These are phyloP conservation scores for Ramicandelaber brevisporus DNA, from an alignment of 192 early-diverging fungal genomes.

Conservation along the genomic window DNA sequence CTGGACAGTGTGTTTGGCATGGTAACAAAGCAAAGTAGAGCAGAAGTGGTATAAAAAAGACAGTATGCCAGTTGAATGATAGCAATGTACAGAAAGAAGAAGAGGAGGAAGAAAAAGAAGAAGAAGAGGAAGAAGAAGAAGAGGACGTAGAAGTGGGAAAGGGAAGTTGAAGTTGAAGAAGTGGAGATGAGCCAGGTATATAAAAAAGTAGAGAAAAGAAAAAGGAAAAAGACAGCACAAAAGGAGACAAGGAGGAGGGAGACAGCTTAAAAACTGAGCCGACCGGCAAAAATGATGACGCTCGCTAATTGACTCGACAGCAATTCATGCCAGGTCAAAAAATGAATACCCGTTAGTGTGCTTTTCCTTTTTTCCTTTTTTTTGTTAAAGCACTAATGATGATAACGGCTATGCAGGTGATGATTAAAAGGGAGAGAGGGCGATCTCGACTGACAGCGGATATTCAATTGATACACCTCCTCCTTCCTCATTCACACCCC, in stretches of 20 bases:
- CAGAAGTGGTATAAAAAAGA: background rate
- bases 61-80: background rate
- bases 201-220: slow-evolving; percentile 1
- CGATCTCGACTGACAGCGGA: too few species aligned
- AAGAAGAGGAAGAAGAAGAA: slow-evolving; percentile 2
- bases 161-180: slow-evolving; percentile 1
- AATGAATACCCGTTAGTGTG: slow-evolving; percentile 4
- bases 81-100: slow-evolving; percentile 1
- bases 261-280: slow-evolving; percentile 5
- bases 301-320: background rate
- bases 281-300: background rate
- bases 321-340: background rate
- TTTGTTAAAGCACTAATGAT: too few species aligned
- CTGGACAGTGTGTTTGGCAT: slow-evolving; percentile 5
- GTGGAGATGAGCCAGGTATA: slow-evolving; percentile 1
- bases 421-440: too few species aligned
- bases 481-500: too few species aligned
- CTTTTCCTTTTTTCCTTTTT: slow-evolving; percentile 8
- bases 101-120: slow-evolving; percentile 3
- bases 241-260: slow-evolving; percentile 3
- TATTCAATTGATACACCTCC: too few species aligned
- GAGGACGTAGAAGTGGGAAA: too few species aligned
- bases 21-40: background rate
- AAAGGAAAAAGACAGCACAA: slow-evolving; percentile 1
- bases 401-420: too few species aligned